Percentiles rank a stretch among this genome's conserved stretches.
phyloP scores from a whole-genome alignment of 2,329 filamentous ascomycete species.

The Colletotrichum sp. region DNA sequence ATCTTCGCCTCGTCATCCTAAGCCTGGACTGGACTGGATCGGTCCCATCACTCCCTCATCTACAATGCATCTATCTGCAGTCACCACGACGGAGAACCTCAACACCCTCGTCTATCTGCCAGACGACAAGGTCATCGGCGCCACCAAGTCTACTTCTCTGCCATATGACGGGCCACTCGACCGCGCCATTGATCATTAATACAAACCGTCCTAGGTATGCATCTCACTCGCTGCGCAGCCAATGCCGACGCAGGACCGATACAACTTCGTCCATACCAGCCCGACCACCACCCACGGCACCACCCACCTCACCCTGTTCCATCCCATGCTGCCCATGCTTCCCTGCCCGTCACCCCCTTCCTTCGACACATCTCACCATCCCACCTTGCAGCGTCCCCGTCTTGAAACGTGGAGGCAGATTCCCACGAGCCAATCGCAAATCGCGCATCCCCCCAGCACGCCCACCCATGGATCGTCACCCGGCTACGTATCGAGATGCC shows the following conservation, averaged over 20 bases:
- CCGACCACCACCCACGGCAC: not conserved
- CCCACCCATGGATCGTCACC: not conserved
- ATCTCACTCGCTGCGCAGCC: not conserved
- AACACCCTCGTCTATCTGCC: not conserved
- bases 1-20: not conserved
- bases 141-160: not conserved
- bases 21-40: not conserved
- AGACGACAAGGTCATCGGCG: not conserved
- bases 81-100: not conserved
- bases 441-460: not conserved
- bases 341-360: not conserved
- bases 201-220: not conserved
- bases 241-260: not conserved
- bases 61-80: not conserved
- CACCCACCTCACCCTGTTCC: not conserved
- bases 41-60: not conserved
- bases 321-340: constrained; percentile 1
- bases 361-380: constrained; percentile 16
- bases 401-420: constrained; percentile 20
- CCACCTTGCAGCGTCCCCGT: constrained; percentile 12
- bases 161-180: not conserved
- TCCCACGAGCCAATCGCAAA: constrained; percentile 15
- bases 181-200: not conserved
- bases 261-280: constrained; percentile 3
- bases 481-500: constrained; percentile 1